Evolutionary conservation across 345 rosid genomes (phyloP), one percentile per base, ranked within the genome.

Genomic region (Camelina neglecta): DNA sequence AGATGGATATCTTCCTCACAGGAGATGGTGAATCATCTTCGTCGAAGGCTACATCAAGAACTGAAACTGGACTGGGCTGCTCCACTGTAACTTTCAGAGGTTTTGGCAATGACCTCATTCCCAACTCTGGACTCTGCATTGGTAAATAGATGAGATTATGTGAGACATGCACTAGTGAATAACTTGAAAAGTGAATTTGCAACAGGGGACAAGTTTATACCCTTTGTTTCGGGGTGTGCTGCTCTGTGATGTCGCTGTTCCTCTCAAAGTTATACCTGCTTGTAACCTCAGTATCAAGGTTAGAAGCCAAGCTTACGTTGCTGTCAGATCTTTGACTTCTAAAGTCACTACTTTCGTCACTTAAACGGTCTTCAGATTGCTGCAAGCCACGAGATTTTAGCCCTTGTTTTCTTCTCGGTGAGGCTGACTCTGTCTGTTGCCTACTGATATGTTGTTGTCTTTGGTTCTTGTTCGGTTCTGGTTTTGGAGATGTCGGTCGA

Each of bases 61-160:
- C 92, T 35, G 98, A 90, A 68, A 92, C 85, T 4, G 97, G 98
- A 72, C 98, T 94, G 6, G 98, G 97, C 73, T 94, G 97, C 78
- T 94, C 92, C 42, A 83, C 79, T 21, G 89, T 69, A 69, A 75
- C 68, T 72, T 65, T 77, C 53, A 75, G 73, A 66, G 75, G 83
- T 80, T 85, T 86, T 60, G 82, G 82, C 48, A 24, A 70, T 24
- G 66, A 76, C 72, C 60, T 77, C 63, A 77, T 65, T 59, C 82
- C 81, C 70, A 82, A 59, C 18, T 68, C 78, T 67, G 81, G 85
- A 69, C 85, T 81, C 97, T 92, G 90, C 73, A 65, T 65, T 65
- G 76, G 10, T 69, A 62, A 21, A 83, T 65, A 75, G 74, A 79
- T 50, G 48, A 65, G 65, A 77, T 56, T 50, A 51, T 69, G 81